phyloP scores from a whole-genome alignment of 305 asterid species.

The Rubia peregrina region DNA sequence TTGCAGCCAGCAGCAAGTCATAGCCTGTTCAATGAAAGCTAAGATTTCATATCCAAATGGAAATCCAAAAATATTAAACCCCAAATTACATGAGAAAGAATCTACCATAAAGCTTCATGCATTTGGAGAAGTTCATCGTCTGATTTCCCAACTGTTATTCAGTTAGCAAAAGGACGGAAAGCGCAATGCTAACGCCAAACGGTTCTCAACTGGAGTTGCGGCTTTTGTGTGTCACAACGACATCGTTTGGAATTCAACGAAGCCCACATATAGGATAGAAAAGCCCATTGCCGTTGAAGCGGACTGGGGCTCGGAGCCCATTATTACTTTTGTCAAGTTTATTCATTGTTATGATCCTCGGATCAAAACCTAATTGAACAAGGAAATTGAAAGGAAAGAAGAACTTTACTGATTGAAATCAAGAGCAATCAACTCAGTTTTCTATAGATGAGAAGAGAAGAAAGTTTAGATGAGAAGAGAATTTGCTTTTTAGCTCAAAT shows the following conservation, averaged over 20 bases:
- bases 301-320: too few species aligned
- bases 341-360: too few species aligned
- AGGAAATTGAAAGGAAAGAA: too few species aligned
- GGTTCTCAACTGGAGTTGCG: background rate
- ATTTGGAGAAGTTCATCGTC: conserved; percentile 14
- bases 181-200: background rate
- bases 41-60: background rate
- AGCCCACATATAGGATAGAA: background rate
- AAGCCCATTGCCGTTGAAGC: too few species aligned
- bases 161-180: background rate
- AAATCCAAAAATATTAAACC: background rate
- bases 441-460: too few species aligned
- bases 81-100: background rate
- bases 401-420: too few species aligned
- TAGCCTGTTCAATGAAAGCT: conserved; percentile 40
- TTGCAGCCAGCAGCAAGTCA: conserved; percentile 73
- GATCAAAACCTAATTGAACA: too few species aligned
- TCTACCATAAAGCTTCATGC: conserved; percentile 13
- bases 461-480: too few species aligned
- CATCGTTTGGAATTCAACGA: background rate
- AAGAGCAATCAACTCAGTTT: too few species aligned
- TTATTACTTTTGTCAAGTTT: too few species aligned
- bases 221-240: background rate
- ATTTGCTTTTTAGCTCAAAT: too few species aligned
- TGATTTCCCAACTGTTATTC: background rate